Conservation (phyloP, 2,329 filamentous ascomycete genomes). For the Diplodia sapinea region DNA sequence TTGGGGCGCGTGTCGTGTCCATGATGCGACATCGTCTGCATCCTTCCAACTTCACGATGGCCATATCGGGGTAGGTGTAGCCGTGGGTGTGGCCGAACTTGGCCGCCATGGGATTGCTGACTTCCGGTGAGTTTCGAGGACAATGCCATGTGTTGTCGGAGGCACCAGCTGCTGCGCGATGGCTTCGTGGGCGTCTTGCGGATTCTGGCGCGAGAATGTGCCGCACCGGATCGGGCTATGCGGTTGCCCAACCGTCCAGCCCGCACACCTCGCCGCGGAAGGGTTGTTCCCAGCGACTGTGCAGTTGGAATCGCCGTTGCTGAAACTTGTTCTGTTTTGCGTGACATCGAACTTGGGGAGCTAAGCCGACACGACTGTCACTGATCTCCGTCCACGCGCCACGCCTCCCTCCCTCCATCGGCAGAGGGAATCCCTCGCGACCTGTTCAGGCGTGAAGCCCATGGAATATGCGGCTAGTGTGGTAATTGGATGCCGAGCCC, state of each 20-base stretch:
- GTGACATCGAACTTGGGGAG: constrained; percentile 2
- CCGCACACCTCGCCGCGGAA: neutral
- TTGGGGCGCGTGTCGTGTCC: constrained; percentile 27
- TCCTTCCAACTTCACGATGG: constrained; percentile 21
- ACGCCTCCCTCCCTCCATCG: neutral
- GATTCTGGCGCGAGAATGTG: constrained; percentile 7
- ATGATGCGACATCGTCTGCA: constrained; percentile 28
- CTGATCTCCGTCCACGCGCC: neutral
- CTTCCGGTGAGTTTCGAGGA: constrained; percentile 18
- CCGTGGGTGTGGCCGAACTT: constrained; percentile 1
- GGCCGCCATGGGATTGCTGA: neutral
- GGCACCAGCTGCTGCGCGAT: constrained; percentile 7
- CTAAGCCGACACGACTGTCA: constrained; percentile 4
- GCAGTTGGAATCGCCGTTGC: constrained; percentile 7
- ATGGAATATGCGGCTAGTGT: constrained; percentile 13
- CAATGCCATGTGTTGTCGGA: constrained; percentile 7
- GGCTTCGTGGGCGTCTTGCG: constrained; percentile 6
- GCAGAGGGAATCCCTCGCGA: neutral
- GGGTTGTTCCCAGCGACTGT: neutral
- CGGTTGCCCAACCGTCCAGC: neutral
- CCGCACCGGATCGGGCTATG: neutral
- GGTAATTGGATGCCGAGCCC: constrained; percentile 3
- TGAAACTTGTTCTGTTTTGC: constrained; percentile 30
- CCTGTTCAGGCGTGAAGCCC: neutral
- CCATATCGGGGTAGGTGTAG: constrained; percentile 12